Evolutionary conservation across 768 basidiomycete species (phyloP), one percentile per base, ranked within the genome.

Genomic region (Calocera cornea): DNA sequence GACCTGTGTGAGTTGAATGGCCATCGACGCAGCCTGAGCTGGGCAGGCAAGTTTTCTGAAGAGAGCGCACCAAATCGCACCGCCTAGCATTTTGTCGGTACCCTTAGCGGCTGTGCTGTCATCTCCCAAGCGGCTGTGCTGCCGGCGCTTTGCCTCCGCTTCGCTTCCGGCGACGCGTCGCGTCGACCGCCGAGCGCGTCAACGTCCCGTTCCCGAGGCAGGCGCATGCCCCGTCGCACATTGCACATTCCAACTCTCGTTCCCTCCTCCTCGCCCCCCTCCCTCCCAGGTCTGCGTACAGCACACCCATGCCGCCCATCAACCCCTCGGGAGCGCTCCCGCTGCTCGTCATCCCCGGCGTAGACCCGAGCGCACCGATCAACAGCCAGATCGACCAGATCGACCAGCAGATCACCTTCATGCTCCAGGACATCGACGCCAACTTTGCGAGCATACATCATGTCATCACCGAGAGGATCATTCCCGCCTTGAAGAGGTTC

Each of bases 401-500:
- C 68, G 95, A 98, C 76, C 95, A 97, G 74, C 82, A 95, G 73
- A 95, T 95, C 69, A 94, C 95, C 10, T 82, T 94, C 65, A 88
- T 93, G 71, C 80, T 98, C 12, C 94, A 95, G 83, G 92, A 92
- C 75, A 88, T 95, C 72, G 95, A 98, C 74, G 90, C 90, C 67
- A 93, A 93, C 74, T 94, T 98, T 74, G 87, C 93, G 0, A 88
- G 83, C 73, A 90, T 95, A 68, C 93, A 97, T 73, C 84, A 91
- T 73, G 77, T 91, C 19, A 82, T 98, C 72, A 86, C 91, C 3
- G 88, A 82, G 68, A 84, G 83, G 72, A 77, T 99, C 44, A 75
- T 98, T 60, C 95, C 95, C 2, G 86, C 91, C 3, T 87, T 99
- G 68, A 95, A 95, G 75, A 82, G 89, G 63, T 97, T 93, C 77